phyloP scores from a whole-genome alignment of 2,329 filamentous ascomycete species.

The Sclerotinia nivalis region DNA sequence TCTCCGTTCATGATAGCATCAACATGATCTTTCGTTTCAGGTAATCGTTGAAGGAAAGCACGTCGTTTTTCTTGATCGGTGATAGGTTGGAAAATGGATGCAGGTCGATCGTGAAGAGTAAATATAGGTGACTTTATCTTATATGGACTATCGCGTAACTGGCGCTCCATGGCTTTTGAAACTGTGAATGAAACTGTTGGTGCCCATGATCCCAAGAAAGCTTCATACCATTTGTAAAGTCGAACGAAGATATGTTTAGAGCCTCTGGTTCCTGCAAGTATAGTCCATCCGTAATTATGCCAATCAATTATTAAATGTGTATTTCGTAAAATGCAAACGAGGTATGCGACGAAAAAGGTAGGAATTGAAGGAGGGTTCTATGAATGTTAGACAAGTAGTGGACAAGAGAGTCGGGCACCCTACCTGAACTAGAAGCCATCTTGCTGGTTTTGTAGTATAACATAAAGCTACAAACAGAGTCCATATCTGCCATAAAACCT shows the following conservation, averaged over 20 bases:
- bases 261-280: conserved; percentile 66
- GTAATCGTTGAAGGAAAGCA: conserved; percentile 63
- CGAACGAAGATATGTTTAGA: conserved; percentile 71
- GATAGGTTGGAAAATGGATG: conserved; percentile 76
- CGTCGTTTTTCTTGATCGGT: conserved; percentile 48
- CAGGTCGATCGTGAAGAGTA: conserved; percentile 83
- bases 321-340: conserved; percentile 74
- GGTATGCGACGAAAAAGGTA: conserved; percentile 72
- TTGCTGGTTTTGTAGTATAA: conserved; percentile 71
- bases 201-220: conserved; percentile 65
- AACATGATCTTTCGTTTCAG: conserved; percentile 63
- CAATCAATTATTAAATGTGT: conserved; percentile 89
- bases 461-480: conserved; percentile 70
- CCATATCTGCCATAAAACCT: conserved; percentile 80
- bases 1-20: conserved; percentile 58
- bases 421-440: conserved; percentile 73
- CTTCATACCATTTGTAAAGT: conserved; percentile 77
- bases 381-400: neutral
- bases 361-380: conserved; percentile 97
- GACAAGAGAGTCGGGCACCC: neutral
- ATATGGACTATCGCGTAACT: conserved; percentile 66
- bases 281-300: conserved; percentile 98
- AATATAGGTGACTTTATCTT: conserved; percentile 63
- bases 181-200: conserved; percentile 78
- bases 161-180: conserved; percentile 80